These are phyloP conservation scores for Rugosomyces carneus DNA, from an alignment of 1,284 basidiomycete species.

Conservation along the genomic window DNA sequence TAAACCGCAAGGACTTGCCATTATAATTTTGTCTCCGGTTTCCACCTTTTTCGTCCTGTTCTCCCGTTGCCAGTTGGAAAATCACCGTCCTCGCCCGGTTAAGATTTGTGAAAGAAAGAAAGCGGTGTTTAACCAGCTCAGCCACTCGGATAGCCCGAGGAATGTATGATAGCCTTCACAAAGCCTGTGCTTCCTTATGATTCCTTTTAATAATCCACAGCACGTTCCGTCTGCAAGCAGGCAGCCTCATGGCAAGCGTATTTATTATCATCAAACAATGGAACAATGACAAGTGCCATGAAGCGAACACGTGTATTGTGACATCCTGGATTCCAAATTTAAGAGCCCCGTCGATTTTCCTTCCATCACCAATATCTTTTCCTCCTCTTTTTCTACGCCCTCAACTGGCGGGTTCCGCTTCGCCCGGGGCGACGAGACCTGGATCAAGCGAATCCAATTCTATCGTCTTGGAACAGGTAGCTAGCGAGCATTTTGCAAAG, in stretches of 20 bases:
- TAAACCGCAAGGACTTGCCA: too few species aligned
- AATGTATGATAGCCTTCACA: too few species aligned
- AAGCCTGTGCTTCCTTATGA: too few species aligned
- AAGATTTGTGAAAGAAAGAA: too few species aligned
- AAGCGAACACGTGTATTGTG: conserved; percentile 20
- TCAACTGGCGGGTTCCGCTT: conserved; percentile 34
- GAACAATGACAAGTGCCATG: conserved; percentile 7
- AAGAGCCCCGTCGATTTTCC: conserved; percentile 15
- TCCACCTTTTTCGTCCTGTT: too few species aligned
- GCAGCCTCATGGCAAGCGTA: conserved; percentile 11
- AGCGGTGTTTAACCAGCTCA: too few species aligned
- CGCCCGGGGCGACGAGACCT: conserved; percentile 37
- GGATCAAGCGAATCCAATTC: conserved; percentile 44
- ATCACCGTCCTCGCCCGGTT: too few species aligned
- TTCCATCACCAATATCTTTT: conserved; percentile 18
- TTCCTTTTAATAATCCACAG: too few species aligned
- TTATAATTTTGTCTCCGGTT: too few species aligned
- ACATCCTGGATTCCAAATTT: conserved; percentile 27
- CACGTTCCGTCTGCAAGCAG: too few species aligned
- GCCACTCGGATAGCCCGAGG: too few species aligned
- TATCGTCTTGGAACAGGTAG: conserved; percentile 45
- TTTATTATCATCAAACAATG: conserved; percentile 13
- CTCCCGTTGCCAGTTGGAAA: too few species aligned
- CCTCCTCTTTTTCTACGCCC: conserved; percentile 6
- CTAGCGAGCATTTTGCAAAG: conserved; percentile 45